phyloP scores from a whole-genome alignment of 495 filamentous ascomycete genomes.

The Poronia punctata region DNA sequence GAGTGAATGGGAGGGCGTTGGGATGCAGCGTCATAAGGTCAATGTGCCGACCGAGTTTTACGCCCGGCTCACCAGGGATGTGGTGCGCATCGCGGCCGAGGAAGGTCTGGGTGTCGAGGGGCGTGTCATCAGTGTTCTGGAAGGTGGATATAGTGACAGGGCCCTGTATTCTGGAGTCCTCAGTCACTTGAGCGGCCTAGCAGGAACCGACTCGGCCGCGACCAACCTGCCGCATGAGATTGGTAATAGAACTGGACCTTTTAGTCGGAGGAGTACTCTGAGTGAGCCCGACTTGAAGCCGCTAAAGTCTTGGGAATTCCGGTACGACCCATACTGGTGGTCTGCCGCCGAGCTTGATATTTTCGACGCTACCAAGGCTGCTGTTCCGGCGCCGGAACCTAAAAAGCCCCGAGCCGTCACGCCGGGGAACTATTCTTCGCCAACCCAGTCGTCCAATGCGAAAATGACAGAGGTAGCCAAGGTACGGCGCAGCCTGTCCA shows the following conservation, averaged over 20 bases:
- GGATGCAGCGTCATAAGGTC: conserved; percentile 91
- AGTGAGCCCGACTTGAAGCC: conserved; percentile 17
- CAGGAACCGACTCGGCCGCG: conserved; percentile 39
- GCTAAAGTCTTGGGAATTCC: conserved; percentile 21
- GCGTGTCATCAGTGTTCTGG: conserved; percentile 82
- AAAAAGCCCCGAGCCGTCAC: conserved; percentile 47
- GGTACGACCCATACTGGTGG: conserved; percentile 75
- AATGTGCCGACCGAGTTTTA: conserved; percentile 97
- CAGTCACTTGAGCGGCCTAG: conserved; percentile 77
- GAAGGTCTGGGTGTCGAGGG: conserved; percentile 71
- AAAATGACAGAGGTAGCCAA: conserved; percentile 30
- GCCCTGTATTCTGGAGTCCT: conserved; percentile 81
- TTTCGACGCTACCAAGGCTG: conserved; percentile 50
- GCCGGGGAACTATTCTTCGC: conserved; percentile 56
- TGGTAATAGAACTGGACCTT: conserved; percentile 36
- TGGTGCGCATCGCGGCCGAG: conserved; percentile 75
- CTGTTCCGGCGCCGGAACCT: conserved; percentile 36
- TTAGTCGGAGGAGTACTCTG: conserved; percentile 27
- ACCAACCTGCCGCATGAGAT: conserved; percentile 46
- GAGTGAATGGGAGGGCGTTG: conserved; percentile 82
- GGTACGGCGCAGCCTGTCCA: conserved; percentile 22
- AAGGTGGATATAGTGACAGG: conserved; percentile 91
- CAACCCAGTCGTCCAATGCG: conserved; percentile 35
- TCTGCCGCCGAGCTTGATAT: conserved; percentile 55
- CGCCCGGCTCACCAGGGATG: conserved; percentile 77